A percentile compares a stretch with the other conserved stretches of the same genome.
Evolutionary conservation across 306 rosid genomes (phyloP).

Genomic region (Trifolium repens): DNA sequence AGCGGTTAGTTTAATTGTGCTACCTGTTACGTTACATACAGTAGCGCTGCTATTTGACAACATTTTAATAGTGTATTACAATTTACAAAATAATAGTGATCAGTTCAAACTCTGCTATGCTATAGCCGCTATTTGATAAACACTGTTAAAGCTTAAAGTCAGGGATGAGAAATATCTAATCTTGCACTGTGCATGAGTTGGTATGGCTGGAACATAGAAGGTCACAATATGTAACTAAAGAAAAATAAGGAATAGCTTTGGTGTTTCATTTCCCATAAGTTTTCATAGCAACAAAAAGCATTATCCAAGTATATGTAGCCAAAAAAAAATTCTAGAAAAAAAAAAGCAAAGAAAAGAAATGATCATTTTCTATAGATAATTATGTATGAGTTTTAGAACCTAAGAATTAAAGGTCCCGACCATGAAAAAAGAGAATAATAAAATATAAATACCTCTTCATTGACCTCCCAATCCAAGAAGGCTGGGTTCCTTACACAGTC

Average conservation of each 20-base stretch:
- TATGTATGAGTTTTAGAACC: conserved; percentile 27
- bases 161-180: background rate
- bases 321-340: background rate
- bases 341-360: background rate
- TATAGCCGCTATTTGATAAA: no score
- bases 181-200: conserved; percentile 4
- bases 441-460: conserved; percentile 77
- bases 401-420: conserved; percentile 22
- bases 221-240: conserved; percentile 11
- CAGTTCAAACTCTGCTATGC: no score
- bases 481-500: conserved; percentile 89
- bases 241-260: conserved; percentile 18
- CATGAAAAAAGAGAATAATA: conserved; percentile 11
- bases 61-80: no score
- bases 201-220: conserved; percentile 10
- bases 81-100: no score
- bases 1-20: no score
- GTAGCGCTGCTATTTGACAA: no score
- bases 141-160: background rate
- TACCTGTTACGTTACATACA: no score
- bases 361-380: conserved; percentile 20
- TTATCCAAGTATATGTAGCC: background rate
- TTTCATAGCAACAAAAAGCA: background rate
- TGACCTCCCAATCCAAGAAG: conserved; percentile 96
- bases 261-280: conserved; percentile 22